phyloP scores from a whole-genome alignment of 169 alveolate species.

The Perkinsus marinus region DNA sequence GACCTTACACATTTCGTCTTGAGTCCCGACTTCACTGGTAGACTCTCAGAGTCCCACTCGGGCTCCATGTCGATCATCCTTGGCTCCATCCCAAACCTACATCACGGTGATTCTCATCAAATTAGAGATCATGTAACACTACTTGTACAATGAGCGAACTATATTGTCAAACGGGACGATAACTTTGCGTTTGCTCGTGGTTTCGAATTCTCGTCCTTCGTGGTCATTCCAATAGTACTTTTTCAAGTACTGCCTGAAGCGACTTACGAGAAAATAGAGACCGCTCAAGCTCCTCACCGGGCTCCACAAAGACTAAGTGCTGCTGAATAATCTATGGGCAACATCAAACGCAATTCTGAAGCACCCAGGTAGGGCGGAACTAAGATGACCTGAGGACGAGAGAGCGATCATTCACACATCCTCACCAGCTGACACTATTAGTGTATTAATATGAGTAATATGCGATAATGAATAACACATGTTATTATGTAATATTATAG shows the following conservation, averaged over 20 bases:
- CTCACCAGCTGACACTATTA: too few relatives aligned
- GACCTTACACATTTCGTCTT: not conserved
- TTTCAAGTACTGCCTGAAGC: not conserved
- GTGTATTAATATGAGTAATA: too few relatives aligned
- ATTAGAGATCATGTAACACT: not conserved
- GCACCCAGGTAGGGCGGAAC: not conserved
- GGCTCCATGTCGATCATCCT: slow-evolving; percentile 2
- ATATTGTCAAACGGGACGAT: not conserved
- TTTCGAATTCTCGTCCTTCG: slow-evolving; percentile 41
- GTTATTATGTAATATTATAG: too few relatives aligned
- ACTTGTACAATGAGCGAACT: not conserved
- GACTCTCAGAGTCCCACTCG: not conserved
- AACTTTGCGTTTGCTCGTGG: slow-evolving; percentile 18
- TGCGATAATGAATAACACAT: too few relatives aligned
- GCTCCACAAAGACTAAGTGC: not conserved
- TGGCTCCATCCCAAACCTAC: slow-evolving; percentile 6
- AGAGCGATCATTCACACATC: not conserved
- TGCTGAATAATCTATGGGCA: not conserved
- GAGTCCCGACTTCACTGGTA: not conserved
- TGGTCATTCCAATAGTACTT: slow-evolving; percentile 45
- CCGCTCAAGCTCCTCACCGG: not conserved
- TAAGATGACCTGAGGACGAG: not conserved
- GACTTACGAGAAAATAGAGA: too few relatives aligned
- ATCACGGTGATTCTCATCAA: not conserved
- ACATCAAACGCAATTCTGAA: not conserved